Evolutionary conservation across 2,329 filamentous ascomycete species (phyloP), one percentile per base, ranked within the genome.

Genomic region (Dactylellina cionopaga): DNA sequence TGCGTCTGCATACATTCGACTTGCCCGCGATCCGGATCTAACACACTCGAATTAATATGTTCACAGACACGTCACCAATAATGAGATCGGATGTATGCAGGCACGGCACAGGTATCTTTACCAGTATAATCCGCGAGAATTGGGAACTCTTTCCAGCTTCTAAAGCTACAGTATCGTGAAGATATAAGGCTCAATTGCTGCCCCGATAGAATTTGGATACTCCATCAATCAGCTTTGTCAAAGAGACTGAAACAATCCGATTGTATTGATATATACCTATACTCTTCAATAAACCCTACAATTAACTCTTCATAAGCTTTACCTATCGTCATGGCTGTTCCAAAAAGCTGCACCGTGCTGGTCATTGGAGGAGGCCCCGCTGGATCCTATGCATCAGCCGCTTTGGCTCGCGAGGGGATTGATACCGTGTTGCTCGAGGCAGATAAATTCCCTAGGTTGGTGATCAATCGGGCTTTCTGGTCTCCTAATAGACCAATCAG

Each of bases 321-420:
- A 15, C 1, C 13, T 15, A 6, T 13, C 37, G 13, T 37, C 22
- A 10, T 35, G 39, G 39, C 35, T 10, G 7, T 43, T 47, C 22
- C 37, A 17, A n/a, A 13, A 54, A n/a, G 17, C 39, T 37, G 35
- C 54, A 27, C 44, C 24, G 43, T 47, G 9, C 31, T 15, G 29
- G 6, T 39, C 60, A 15, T 62, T 39, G 17, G 56, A 13, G 31
- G 27, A 3, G 51, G 27, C 15, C 31, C 43, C 0, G 39, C 63
- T 15, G 27, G 5, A 13, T 41, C 10, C 15, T 59, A 27, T 59
- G 59, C 4, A 15, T 37, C 10, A n/a, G 17, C 49, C 2, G 27
- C 47, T n/a, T 41, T 72, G 7, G 35, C 64, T 10, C 29, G 44
- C 4, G 19, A 22, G 33, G 66, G 66, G 1, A 56, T 62, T 27